phyloP scores from a whole-genome alignment of 768 basidiomycete genomes.

The Amanita inopinata region DNA sequence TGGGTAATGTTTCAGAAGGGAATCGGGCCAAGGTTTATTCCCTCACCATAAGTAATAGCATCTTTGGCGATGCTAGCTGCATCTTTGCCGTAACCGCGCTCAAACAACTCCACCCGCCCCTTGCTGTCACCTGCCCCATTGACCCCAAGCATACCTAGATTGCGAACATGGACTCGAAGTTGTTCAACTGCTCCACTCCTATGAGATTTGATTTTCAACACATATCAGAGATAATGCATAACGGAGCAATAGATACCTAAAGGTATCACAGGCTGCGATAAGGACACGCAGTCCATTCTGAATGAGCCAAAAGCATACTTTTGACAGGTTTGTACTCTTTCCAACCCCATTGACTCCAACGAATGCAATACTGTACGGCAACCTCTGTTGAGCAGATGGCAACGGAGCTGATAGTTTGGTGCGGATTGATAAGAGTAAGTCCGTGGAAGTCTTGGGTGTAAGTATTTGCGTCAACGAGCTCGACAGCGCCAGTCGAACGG shows the following conservation, averaged over 20 bases:
- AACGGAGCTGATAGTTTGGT: constrained; percentile 73
- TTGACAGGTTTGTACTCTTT: constrained; percentile 95
- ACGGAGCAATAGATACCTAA: constrained; percentile 53
- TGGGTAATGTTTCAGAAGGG: neutral
- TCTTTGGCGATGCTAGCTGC: constrained; percentile 98
- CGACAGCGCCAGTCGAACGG: constrained; percentile 77
- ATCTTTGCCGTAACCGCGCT: constrained; percentile 96
- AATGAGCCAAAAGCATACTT: constrained; percentile 98
- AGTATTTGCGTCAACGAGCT: constrained; percentile 86
- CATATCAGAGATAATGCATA: neutral
- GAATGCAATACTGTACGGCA: constrained; percentile 91
- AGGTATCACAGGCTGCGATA: constrained; percentile 98
- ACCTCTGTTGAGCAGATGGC: constrained; percentile 63
- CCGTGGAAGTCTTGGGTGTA: constrained; percentile 96
- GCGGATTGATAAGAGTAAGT: constrained; percentile 86
- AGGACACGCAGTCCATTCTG: constrained; percentile 90
- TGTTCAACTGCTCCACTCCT: constrained; percentile 98
- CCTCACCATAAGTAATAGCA: constrained; percentile 79
- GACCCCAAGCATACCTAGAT: constrained; percentile 75
- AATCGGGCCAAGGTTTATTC: neutral
- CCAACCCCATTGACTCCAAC: constrained; percentile 99
- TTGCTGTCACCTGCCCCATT: constrained; percentile 61
- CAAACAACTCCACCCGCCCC: constrained; percentile 84
- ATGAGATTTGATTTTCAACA: neutral
- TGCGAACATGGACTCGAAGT: constrained; percentile 90